Evolutionary conservation across 2,329 filamentous ascomycete species (phyloP), one percentile per base, ranked within the genome.

Genomic region (Ophiostoma australiae): DNA sequence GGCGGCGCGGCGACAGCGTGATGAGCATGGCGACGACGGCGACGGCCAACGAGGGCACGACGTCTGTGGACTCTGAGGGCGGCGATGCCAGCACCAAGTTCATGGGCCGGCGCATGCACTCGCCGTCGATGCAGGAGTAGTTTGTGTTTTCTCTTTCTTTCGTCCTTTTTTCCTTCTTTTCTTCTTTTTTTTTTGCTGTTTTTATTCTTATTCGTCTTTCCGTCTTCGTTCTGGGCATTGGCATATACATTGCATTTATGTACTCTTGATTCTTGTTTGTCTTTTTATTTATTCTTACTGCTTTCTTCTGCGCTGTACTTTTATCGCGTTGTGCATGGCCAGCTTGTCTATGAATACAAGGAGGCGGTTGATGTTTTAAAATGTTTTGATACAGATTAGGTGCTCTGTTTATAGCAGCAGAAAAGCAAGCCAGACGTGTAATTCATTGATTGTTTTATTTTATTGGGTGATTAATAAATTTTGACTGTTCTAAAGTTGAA

Each of bases 11-110:
- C 27, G 73, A 75, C 68, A 76, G 73, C 67, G 66, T 74, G 35
- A 55, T 75, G 52, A 74, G 71, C 70, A 68, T 72, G 13, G 73
- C 73, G 27, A 68, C 70, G 33, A 69, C 70, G 4, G 71, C 73
- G 10, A 73, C 72, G 44, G 67, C 35, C 11, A 67, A 68, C 15
- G 52, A 41, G 3, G 70, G 65, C 41, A 68, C 67, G 7, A 37
- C 68, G 27, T 39, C 71, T 7, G 75, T 75, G n/a, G 74, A 75
- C 70, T 70, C 72, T 33, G 74, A 76, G 70, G 75, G 73, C 33
- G 75, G 74, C 37, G 75, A 76, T 58, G 75, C 75, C 2, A 76
- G 75, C 73, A 75, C 74, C 17, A 74, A 74, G 66, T 68, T 75
- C 11, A 74, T 76, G 75, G 74, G 75, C 3, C 73, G 74, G 52